A percentile compares a stretch with the other conserved stretches of the same genome.
Conservation (phyloP, 306 rosid genomes). For the Urtica urens region DNA sequence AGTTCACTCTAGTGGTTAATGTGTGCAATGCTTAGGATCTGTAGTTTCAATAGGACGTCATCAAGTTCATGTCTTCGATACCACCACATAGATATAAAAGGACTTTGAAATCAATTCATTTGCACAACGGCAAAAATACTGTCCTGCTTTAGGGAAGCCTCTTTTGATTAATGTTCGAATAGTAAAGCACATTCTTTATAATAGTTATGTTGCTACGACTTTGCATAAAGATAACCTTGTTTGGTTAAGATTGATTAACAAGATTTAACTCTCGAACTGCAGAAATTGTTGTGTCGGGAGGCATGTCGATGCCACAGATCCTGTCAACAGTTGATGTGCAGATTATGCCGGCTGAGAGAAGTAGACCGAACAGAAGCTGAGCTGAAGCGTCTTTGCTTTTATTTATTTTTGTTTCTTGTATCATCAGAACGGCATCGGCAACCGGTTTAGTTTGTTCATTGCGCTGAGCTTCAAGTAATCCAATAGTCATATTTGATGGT, state of each 20-base stretch:
- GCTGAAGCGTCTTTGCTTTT: conserved; percentile 15
- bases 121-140: no score
- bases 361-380: conserved; percentile 42
- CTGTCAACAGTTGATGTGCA: conserved; percentile 49
- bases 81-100: no score
- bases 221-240: neutral
- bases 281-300: conserved; percentile 91
- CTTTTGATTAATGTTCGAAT: no score
- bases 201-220: no score
- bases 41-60: conserved; percentile 3
- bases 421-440: conserved; percentile 22
- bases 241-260: neutral
- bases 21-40: no score
- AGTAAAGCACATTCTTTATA: no score
- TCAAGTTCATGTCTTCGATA: no score
- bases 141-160: no score
- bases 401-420: conserved; percentile 19
- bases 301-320: conserved; percentile 93
- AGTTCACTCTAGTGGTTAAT: no score
- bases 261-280: conserved; percentile 24
- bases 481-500: conserved; percentile 11
- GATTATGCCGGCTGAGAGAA: conserved; percentile 33
- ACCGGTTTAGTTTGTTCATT: conserved; percentile 13
- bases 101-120: no score
- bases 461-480: conserved; percentile 15